These are phyloP conservation scores for Ochetophila trinervis DNA, from an alignment of 306 rosid genomes.

Conservation along the genomic window DNA sequence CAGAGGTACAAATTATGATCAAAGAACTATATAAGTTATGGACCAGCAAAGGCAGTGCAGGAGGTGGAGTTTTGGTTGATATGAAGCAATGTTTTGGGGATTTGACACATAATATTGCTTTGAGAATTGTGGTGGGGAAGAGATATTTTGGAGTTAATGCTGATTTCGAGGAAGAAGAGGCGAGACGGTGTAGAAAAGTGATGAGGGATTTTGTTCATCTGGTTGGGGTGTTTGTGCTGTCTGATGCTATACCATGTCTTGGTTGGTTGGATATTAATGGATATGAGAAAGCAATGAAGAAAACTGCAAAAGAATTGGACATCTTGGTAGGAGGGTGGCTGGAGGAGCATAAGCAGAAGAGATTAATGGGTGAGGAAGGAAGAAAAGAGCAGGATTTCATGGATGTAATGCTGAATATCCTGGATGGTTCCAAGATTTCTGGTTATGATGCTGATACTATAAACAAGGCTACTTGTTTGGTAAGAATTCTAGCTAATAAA, in stretches of 20 bases:
- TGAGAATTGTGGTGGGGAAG: constrained; percentile 50
- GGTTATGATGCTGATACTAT: constrained; percentile 13
- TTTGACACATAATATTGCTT: constrained; percentile 29
- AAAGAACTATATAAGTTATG: constrained; percentile 25
- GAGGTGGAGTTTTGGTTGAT: constrained; percentile 39
- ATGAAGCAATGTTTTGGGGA: constrained; percentile 55
- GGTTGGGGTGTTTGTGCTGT: constrained; percentile 38
- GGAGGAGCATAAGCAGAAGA: constrained; percentile 15
- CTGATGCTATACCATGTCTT: constrained; percentile 44
- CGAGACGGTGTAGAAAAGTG: constrained; percentile 23
- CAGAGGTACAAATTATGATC: constrained; percentile 28
- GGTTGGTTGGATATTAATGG: constrained; percentile 37
- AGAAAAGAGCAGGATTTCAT: constrained; percentile 14
- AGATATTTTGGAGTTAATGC: constrained; percentile 22
- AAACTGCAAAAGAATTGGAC: constrained; percentile 7
- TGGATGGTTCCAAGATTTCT: background rate
- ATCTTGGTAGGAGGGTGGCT: constrained; percentile 8
- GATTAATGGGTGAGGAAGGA: background rate
- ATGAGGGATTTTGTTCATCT: constrained; percentile 32
- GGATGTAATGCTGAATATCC: constrained; percentile 8
- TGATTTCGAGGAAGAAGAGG: constrained; percentile 33
- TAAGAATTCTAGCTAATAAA: background rate
- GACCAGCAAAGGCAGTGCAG: constrained; percentile 23
- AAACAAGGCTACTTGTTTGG: constrained; percentile 15
- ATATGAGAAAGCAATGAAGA: constrained; percentile 13